A percentile compares a stretch with the other conserved stretches of the same genome.
Conservation (phyloP, 2,329 filamentous ascomycete genomes). For the Lanzia echinophila region DNA sequence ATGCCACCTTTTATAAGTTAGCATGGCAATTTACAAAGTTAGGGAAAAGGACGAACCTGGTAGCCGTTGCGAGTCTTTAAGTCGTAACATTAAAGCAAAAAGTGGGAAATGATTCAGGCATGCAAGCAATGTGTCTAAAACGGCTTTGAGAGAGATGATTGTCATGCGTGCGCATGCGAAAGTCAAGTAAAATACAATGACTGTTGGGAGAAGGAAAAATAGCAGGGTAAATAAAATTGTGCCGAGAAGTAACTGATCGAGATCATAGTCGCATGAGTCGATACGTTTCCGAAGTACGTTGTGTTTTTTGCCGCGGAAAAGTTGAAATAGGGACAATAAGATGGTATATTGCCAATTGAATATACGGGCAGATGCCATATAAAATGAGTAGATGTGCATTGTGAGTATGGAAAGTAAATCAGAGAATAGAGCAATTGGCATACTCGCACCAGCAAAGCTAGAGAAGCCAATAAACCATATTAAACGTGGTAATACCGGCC, state of each 20-base stretch:
- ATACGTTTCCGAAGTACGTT: constrained; percentile 96
- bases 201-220: constrained; percentile 90
- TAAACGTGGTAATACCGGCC: constrained; percentile 74
- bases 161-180: constrained; percentile 92
- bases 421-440: constrained; percentile 93
- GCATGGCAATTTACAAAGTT: constrained; percentile 1
- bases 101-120: constrained; percentile 96
- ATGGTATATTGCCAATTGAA: constrained; percentile 99
- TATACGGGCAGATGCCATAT: constrained; percentile 91
- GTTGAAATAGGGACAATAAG: constrained; percentile 93
- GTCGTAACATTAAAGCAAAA: constrained; percentile 90
- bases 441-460: constrained; percentile 90
- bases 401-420: constrained; percentile 88
- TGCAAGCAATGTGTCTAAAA: constrained; percentile 83
- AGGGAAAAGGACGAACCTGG: constrained; percentile 52
- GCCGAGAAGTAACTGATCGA: constrained; percentile 91
- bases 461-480: constrained; percentile 93
- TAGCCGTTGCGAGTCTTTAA: constrained; percentile 86
- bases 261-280: constrained; percentile 96
- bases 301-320: constrained; percentile 96
- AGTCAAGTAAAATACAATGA: constrained; percentile 93
- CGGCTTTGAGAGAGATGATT: constrained; percentile 88
- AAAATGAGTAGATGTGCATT: constrained; percentile 96
- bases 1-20: constrained; percentile 58
- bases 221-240: constrained; percentile 95